Evolutionary conservation across 495 filamentous ascomycete species (phyloP).

Genomic region (Penicillium mononematosum): DNA sequence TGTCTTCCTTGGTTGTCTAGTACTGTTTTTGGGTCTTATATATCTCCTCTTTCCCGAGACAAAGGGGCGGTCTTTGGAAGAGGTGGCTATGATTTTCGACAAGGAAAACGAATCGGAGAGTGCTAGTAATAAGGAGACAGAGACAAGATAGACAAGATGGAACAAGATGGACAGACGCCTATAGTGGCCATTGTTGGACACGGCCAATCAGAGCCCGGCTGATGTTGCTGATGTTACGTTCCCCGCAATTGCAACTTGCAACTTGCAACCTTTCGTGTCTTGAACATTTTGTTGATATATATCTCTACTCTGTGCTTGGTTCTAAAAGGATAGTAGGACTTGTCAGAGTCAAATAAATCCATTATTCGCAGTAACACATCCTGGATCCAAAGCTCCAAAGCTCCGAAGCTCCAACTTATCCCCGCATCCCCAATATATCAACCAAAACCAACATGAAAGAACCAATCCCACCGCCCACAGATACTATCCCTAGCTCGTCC

Average conservation of each 20-base stretch:
- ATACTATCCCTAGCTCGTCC: neutral
- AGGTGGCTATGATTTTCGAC: slow-evolving; percentile 62
- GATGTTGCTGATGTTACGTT: slow-evolving; percentile 16
- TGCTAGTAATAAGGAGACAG: neutral
- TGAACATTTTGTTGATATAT: neutral
- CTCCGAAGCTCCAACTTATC: slow-evolving; percentile 4
- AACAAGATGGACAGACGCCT: neutral
- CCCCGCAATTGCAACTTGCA: slow-evolving; percentile 7
- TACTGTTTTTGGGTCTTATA: slow-evolving; percentile 57
- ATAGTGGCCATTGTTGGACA: slow-evolving; percentile 4
- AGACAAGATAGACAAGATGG: neutral
- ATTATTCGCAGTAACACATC: neutral
- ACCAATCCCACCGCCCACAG: slow-evolving; percentile 15
- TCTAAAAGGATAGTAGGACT: neutral
- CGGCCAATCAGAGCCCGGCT: slow-evolving; percentile 15
- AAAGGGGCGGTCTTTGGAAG: slow-evolving; percentile 62
- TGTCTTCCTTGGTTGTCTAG: slow-evolving; percentile 56
- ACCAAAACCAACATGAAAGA: slow-evolving; percentile 29
- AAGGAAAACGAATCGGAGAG: neutral
- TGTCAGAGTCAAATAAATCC: neutral
- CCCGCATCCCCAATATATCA: neutral
- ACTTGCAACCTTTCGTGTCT: neutral
- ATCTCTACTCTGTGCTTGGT: neutral
- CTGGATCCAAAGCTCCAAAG: slow-evolving; percentile 8
- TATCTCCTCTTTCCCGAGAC: slow-evolving; percentile 71